Conservation (phyloP, 2,329 filamentous ascomycete genomes). For the Sclerotinia spermophila region DNA sequence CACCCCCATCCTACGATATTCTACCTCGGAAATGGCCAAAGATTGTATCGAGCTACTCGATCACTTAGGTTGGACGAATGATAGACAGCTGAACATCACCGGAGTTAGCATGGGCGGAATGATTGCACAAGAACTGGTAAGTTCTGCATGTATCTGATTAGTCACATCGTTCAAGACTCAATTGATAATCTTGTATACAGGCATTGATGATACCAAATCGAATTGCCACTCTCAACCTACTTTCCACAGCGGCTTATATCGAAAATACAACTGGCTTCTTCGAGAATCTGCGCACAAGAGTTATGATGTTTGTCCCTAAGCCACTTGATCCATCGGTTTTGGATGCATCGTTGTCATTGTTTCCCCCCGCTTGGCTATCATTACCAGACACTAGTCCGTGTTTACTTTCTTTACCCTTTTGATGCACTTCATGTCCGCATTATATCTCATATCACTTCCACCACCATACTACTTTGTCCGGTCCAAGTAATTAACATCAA, state of each 20-base stretch:
- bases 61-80: conserved; percentile 64
- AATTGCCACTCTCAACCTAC: conserved; percentile 54
- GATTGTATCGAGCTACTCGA: conserved; percentile 69
- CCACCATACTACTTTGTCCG: conserved; percentile 61
- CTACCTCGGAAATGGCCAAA: conserved; percentile 78
- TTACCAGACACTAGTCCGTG: conserved; percentile 54
- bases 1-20: conserved; percentile 74
- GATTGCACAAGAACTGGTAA: conserved; percentile 79
- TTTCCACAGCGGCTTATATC: conserved; percentile 59
- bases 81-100: conserved; percentile 61
- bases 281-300: conserved; percentile 59
- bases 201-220: conserved; percentile 51
- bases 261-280: conserved; percentile 59
- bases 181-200: conserved; percentile 13
- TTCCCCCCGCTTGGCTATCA: conserved; percentile 60
- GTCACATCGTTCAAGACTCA: not conserved
- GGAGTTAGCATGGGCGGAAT: conserved; percentile 87
- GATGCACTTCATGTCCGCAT: conserved; percentile 35
- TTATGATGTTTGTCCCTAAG: conserved; percentile 64
- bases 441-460: conserved; percentile 52
- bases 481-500: not conserved
- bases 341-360: conserved; percentile 63
- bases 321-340: conserved; percentile 62
- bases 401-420: conserved; percentile 42
- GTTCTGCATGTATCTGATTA: conserved; percentile 26